phyloP scores from a whole-genome alignment of 176 grass and related monocot species.

The Hyparrhenia diplandra region DNA sequence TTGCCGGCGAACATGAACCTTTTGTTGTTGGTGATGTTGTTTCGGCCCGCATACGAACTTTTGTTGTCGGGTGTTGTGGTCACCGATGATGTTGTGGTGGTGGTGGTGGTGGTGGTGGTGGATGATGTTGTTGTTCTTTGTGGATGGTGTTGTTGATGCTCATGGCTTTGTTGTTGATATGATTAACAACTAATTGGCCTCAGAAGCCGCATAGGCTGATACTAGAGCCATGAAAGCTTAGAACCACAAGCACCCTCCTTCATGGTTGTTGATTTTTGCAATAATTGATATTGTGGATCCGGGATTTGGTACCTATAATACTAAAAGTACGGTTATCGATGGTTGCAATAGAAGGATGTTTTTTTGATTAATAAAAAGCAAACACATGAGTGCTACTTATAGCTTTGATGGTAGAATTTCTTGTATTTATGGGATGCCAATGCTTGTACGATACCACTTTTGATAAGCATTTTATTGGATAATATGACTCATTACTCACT shows the following conservation, averaged over 20 bases:
- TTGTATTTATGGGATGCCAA: not conserved
- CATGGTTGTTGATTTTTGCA: not conserved
- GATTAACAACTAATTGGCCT: not conserved
- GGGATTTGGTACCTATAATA: not conserved
- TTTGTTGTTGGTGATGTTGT: not conserved
- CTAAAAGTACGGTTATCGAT: not conserved
- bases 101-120: not conserved
- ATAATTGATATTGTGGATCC: not conserved
- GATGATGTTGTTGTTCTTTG: not conserved
- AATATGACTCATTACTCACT: not conserved
- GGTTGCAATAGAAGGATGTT: not conserved
- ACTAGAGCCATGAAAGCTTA: not conserved
- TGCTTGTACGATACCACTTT: not conserved
- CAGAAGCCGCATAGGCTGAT: not conserved
- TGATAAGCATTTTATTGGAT: not conserved
- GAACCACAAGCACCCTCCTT: not conserved
- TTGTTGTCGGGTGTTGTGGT: not conserved
- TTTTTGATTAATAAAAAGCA: not conserved
- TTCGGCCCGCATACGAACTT: not conserved
- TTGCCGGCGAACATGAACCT: not conserved
- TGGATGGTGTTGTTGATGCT: not conserved
- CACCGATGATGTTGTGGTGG: not conserved
- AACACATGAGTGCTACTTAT: not conserved
- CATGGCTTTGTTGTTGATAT: not conserved
- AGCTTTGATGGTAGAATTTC: not conserved